phyloP scores from a whole-genome alignment of 169 alveolate genomes.

The Neospora caninum region DNA sequence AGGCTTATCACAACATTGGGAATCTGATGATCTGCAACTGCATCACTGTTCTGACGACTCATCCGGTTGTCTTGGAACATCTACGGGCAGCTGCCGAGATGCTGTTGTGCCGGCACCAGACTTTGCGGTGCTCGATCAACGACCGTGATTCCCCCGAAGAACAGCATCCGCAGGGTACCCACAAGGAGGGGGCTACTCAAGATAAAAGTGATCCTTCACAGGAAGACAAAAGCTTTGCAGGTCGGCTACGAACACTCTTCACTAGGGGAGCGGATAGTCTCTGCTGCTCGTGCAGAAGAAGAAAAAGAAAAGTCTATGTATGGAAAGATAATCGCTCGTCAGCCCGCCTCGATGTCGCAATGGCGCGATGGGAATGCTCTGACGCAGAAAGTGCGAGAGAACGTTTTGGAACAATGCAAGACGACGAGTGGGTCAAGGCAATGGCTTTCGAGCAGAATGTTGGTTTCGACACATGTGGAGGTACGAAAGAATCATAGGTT shows the following conservation, averaged over 20 bases:
- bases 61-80: conserved; percentile 68
- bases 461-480: conserved; percentile 37
- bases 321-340: conserved; percentile 3
- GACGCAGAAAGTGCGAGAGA: conserved; percentile 1
- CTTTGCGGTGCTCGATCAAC: conserved; percentile 62
- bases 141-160: conserved; percentile 36
- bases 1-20: conserved; percentile 65
- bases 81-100: conserved; percentile 70
- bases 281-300: conserved; percentile 24
- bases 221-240: background rate
- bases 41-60: conserved; percentile 70
- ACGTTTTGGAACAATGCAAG: conserved; percentile 31
- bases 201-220: background rate
- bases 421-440: conserved; percentile 60
- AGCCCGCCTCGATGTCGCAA: conserved; percentile 34
- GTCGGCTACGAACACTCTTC: conserved; percentile 27
- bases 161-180: background rate
- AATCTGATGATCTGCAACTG: conserved; percentile 72
- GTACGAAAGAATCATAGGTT: background rate
- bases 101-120: conserved; percentile 71
- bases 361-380: conserved; percentile 10
- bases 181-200: background rate
- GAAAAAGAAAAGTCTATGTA: background rate
- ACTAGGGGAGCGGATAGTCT: conserved; percentile 40
- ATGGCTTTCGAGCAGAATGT: conserved; percentile 58